phyloP scores from a whole-genome alignment of 83 land plant genomes.

The Picea engelmannii region DNA sequence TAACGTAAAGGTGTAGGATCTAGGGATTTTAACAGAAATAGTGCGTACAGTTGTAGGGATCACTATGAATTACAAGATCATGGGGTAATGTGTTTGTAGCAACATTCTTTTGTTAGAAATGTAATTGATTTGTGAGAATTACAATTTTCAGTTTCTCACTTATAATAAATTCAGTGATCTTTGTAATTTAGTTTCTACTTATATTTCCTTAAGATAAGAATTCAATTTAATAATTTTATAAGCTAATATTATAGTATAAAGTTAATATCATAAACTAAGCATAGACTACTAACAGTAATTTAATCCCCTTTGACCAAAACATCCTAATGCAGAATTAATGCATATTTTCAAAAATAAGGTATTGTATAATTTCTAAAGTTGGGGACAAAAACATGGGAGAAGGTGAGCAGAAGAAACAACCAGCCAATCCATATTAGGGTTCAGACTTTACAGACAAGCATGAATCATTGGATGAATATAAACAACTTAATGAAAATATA shows the following conservation, averaged over 20 bases:
- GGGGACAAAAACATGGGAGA: not conserved
- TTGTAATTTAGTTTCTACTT: not conserved
- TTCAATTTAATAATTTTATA: not conserved
- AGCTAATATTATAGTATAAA: not conserved
- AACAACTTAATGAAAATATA: not conserved
- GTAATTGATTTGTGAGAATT: not conserved
- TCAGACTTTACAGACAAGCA: not conserved
- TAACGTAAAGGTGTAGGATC: no score
- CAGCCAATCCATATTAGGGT: not conserved
- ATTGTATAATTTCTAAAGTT: not conserved
- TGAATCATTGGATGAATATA: not conserved
- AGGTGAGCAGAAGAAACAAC: not conserved
- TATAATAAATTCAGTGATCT: not conserved
- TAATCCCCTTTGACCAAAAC: not conserved
- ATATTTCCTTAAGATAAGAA: no score
- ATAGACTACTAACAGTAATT: not conserved
- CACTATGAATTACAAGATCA: not conserved
- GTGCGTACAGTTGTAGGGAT: not conserved
- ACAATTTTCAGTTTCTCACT: not conserved
- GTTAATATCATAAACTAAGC: not conserved
- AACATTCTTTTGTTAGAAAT: not conserved
- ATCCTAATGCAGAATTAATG: not conserved
- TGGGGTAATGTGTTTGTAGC: not conserved
- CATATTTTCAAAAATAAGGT: not conserved
- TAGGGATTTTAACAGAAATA: not conserved